Percentiles rank a stretch among this genome's conserved stretches.
phyloP scores from a whole-genome alignment of 2,329 filamentous ascomycete species.

The Harringtonia aguacate region DNA sequence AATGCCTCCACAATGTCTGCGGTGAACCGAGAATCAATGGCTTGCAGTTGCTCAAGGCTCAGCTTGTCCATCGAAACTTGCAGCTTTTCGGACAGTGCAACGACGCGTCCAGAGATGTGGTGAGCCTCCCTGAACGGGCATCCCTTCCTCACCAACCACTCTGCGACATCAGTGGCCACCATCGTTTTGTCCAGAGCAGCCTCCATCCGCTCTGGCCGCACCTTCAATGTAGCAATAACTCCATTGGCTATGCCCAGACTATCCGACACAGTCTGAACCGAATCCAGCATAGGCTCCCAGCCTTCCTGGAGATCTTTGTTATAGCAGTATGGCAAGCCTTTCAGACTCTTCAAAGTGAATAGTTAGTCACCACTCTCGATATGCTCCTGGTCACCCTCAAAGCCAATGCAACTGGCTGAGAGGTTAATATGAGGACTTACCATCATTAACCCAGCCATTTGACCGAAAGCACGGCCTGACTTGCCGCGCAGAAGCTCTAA shows the following conservation, averaged over 20 bases:
- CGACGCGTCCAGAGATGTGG: constrained; percentile 65
- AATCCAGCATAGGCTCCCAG: constrained; percentile 74
- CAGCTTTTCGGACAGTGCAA: constrained; percentile 57
- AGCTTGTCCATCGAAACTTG: constrained; percentile 62
- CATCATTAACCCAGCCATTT: constrained; percentile 69
- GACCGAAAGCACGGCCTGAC: constrained; percentile 62
- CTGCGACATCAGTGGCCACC: constrained; percentile 62
- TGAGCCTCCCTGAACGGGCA: constrained; percentile 79
- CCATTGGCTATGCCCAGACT: constrained; percentile 77
- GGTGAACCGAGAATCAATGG: constrained; percentile 57
- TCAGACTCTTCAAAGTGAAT: constrained; percentile 31
- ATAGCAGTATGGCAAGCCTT: constrained; percentile 67
- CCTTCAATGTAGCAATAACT: constrained; percentile 60
- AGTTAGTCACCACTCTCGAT: neutral
- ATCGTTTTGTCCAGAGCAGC: constrained; percentile 73
- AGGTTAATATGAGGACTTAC: neutral
- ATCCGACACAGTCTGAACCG: constrained; percentile 69
- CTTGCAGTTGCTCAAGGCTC: constrained; percentile 52
- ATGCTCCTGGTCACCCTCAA: neutral
- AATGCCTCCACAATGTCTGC: constrained; percentile 60
- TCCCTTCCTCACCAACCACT: constrained; percentile 55
- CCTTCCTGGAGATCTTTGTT: constrained; percentile 86
- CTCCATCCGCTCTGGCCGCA: constrained; percentile 64
- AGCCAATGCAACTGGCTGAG: neutral
- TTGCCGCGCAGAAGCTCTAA: constrained; percentile 64